Percentiles rank a stretch among this genome's conserved stretches.
phyloP scores from a whole-genome alignment of 768 basidiomycete species.

The Podaxis sp. region DNA sequence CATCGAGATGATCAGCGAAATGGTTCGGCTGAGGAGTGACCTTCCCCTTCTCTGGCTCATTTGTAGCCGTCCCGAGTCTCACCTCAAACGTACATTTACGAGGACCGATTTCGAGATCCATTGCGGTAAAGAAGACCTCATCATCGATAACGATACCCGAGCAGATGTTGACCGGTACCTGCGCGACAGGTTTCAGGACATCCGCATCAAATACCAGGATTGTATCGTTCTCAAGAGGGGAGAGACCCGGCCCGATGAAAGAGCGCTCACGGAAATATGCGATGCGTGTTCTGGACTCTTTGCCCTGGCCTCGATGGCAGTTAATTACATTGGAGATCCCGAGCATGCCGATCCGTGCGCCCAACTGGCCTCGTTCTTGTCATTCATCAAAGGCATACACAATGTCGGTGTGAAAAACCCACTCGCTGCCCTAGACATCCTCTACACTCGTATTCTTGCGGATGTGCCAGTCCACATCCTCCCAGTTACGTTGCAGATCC shows the following conservation, averaged over 20 bases:
- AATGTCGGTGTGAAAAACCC: too few species aligned
- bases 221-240: too few species aligned
- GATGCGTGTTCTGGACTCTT: not conserved
- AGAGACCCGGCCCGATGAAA: not conserved
- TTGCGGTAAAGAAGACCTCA: not conserved
- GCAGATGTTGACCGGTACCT: not conserved
- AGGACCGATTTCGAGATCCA: not conserved
- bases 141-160: not conserved
- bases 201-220: too few species aligned
- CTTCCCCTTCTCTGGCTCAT: not conserved
- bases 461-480: too few species aligned
- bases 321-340: not conserved
- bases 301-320: not conserved
- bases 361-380: too few species aligned
- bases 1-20: not conserved
- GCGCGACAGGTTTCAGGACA: too few species aligned
- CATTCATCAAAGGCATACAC: too few species aligned
- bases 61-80: not conserved
- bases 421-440: too few species aligned
- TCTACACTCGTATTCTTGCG: too few species aligned
- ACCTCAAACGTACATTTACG: too few species aligned
- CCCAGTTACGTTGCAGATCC: too few species aligned
- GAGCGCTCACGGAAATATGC: not conserved
- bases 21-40: not conserved
- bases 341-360: not conserved